Evolutionary conservation across 2,329 filamentous ascomycete species (phyloP), one percentile per base, ranked within the genome.

Genomic region (Didymella exigua): DNA sequence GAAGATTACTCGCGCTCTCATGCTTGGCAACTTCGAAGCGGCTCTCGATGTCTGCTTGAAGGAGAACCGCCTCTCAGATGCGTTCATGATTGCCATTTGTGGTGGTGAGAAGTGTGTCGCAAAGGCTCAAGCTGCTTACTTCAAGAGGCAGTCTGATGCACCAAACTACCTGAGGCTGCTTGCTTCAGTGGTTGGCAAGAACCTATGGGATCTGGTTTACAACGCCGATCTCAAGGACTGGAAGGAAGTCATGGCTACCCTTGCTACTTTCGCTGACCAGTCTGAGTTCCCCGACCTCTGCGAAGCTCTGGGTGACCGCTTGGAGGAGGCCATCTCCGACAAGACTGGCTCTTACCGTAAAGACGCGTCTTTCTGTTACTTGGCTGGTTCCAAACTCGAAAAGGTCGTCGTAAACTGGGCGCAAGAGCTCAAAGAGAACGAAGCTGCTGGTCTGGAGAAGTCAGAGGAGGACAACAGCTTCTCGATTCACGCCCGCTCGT

Each of bases 381-480:
- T 99, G 58, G 92, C 93, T 38, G 93, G 95, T 56, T 96, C 93
- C 16, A 98, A 97, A 78, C 83, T 99, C 4, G 93, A 99, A 76
- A 99, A 99, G 83, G 93, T 98, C 21, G 90, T 98, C 40, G 84
- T 84, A 30, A 97, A 98, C 70, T 99, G 95, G 95, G 88, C 93
- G 49, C 83, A 89, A 45, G 93, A 98, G 76, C 85, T 98, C 14
- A 84, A 91, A 62, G 92, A 98, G 76, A 84, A 87, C 21, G 92
- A 97, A 75, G 85, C 89, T 66, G 86, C 86, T 38, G 87, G 86
- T 11, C 80, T 96, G 58, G 83, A 91, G 66, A 84, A 88, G 59
- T 81, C 84, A 18, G 82, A 82, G 21, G 85, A 85, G 29, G 90
- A 92, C 67, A 93, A 90, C 19, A 89, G 86, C 54, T 99, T 97